These are phyloP conservation scores for Didymellaceae sp. DNA, from an alignment of 2,329 filamentous ascomycete genomes.

Conservation along the genomic window DNA sequence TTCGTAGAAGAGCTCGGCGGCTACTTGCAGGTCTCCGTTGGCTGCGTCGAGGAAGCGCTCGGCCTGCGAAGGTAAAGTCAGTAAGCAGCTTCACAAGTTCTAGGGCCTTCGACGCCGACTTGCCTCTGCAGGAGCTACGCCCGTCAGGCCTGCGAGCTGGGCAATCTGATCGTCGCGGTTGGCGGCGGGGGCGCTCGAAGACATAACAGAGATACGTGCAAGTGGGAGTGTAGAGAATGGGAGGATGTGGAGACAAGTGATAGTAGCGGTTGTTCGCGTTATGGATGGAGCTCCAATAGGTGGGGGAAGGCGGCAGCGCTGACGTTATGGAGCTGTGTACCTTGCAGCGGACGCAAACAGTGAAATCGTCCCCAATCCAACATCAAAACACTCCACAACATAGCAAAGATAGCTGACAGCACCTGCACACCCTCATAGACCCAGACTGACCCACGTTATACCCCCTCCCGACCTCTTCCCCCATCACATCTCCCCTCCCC, in stretches of 20 bases:
- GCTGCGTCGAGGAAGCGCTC: slow-evolving; percentile 52
- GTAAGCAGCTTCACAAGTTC: slow-evolving; percentile 32
- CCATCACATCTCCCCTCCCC: not conserved
- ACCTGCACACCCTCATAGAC: no score
- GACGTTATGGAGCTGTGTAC: slow-evolving; percentile 24
- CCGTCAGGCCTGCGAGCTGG: slow-evolving; percentile 45
- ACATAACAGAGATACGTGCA: slow-evolving; percentile 30
- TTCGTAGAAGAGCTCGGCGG: slow-evolving; percentile 55
- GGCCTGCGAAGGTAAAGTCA: slow-evolving; percentile 49
- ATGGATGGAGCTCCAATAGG: slow-evolving; percentile 14
- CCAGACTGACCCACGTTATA: no score
- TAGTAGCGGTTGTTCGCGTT: slow-evolving; percentile 6
- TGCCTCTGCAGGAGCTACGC: slow-evolving; percentile 43
- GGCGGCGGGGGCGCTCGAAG: slow-evolving; percentile 36
- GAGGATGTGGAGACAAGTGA: slow-evolving; percentile 1
- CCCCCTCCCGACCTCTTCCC: no score
- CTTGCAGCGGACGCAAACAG: slow-evolving; percentile 2
- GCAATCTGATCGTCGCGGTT: slow-evolving; percentile 46
- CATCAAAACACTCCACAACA: not conserved
- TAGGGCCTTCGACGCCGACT: slow-evolving; percentile 35
- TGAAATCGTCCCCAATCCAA: not conserved
- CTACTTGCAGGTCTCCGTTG: slow-evolving; percentile 56
- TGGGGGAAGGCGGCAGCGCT: slow-evolving; percentile 21
- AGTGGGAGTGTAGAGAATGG: not conserved
- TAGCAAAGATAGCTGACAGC: no score